Base-by-base conservation (phyloP, 306 rosid species). In the Mucuna pruriens region DNA sequence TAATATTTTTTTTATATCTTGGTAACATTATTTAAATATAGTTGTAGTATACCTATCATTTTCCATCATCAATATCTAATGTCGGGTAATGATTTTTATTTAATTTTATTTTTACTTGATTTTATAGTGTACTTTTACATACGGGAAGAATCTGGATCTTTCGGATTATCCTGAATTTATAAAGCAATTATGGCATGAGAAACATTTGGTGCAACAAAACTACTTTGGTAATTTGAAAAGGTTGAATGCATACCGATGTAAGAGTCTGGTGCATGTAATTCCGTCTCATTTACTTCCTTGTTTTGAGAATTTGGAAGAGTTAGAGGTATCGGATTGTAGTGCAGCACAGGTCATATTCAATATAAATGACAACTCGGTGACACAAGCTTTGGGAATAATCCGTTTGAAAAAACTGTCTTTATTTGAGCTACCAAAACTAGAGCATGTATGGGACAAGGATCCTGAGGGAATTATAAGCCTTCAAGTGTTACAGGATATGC, bases 391-490 rank as follows among this genome's bases (percentile, higher is more conserved):
- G 49, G 22, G 80, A 29, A 62, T 13, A 49, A 44, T 62, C 58
- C 61, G 62, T 33, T 40, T 78, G 76, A 78, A 63, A 48, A 80
- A 45, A 3, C 20, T 80, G 71, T 36, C 29, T 15, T 49, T 78
- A 15, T 0, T 0, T 3, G 7, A 20, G 3, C 70, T 68, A 55
- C 76, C 83, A 79, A 40, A 39, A 13, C 68, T 78, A 52, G 57
- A 67, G 54, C 67, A 78, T 67, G 20, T 78, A 10, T 78, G 76
- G 82, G 22, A 79, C 34, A 79, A 15, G 9, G 76, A 79, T 46
- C 83, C 83, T 34, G 23, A 38, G 12, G 75, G 82, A 22, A 34
- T 65, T 66, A 22, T 66, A 22, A 17, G 66, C 20, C 55, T 66
- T 66, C 49, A 34, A 15, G 19, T 10, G 16, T 44, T 67, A 9